These are phyloP conservation scores for Myxozyma melibiosi DNA, from an alignment of 805 yeast species.

Conservation along the genomic window DNA sequence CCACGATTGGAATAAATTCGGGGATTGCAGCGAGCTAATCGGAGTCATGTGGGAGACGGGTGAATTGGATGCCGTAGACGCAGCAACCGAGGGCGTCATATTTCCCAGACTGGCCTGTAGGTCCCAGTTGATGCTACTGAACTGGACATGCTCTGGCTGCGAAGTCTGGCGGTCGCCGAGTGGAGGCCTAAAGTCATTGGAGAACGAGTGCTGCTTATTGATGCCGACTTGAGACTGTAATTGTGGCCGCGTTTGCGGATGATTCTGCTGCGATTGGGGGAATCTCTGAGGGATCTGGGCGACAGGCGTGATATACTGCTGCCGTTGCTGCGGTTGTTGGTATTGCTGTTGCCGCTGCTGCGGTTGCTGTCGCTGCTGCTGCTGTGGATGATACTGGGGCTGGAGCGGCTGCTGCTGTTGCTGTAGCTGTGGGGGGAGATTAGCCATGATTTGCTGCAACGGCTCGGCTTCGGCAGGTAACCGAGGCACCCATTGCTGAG, in stretches of 20 bases:
- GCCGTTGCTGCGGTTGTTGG: not conserved
- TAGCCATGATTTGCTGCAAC: not conserved
- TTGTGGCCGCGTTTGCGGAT: not conserved
- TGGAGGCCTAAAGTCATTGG: too few relatives aligned
- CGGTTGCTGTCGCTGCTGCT: not conserved
- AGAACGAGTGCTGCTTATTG: not conserved
- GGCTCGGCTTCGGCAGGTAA: not conserved
- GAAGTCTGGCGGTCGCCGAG: too few relatives aligned
- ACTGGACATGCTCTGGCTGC: conserved; percentile 1
- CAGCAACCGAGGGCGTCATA: not conserved
- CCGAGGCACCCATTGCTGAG: not conserved
- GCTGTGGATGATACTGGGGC: not conserved
- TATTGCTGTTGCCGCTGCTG: conserved; percentile 2
- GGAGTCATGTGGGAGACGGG: not conserved
- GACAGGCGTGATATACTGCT: too few relatives aligned
- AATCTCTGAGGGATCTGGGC: too few relatives aligned
- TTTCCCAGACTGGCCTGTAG: conserved; percentile 5
- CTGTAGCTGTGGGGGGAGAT: not conserved
- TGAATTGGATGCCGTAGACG: not conserved
- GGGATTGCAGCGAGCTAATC: conserved; percentile 14
- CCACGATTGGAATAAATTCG: conserved; percentile 12
- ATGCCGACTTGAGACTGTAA: too few relatives aligned
- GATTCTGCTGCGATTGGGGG: conserved; percentile 11
- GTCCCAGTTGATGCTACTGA: conserved; percentile 13
- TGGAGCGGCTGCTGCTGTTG: not conserved